phyloP scores from a whole-genome alignment of 176 grass and related monocot species.

The Oryza glaberrima region DNA sequence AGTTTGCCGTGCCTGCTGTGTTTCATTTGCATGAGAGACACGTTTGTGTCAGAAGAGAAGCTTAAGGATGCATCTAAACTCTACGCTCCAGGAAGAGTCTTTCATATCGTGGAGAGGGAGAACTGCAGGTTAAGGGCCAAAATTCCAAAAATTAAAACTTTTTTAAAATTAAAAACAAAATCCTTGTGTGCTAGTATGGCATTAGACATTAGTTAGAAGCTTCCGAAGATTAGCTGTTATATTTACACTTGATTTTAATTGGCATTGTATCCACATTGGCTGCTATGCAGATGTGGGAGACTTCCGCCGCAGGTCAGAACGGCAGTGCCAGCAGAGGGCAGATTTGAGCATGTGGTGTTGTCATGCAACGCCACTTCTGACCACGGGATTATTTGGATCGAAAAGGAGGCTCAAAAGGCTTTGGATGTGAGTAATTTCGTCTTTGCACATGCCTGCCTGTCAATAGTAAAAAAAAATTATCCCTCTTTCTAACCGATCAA shows the following conservation, averaged over 20 bases:
- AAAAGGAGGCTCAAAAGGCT: constrained; percentile 56
- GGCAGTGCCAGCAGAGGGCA: constrained; percentile 45
- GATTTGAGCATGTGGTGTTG: constrained; percentile 56
- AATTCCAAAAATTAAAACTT: neutral
- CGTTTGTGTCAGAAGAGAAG: constrained; percentile 47
- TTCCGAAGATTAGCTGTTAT: neutral
- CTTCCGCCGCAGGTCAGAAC: constrained; percentile 50
- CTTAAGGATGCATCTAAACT: constrained; percentile 51
- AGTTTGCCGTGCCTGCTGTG: constrained; percentile 63
- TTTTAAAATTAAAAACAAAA: neutral
- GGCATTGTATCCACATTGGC: neutral
- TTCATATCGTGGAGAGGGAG: constrained; percentile 61
- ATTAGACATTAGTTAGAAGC: neutral
- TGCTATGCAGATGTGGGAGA: constrained; percentile 52
- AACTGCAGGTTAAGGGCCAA: constrained; percentile 51
- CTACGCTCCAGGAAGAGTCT: constrained; percentile 56
- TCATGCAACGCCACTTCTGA: constrained; percentile 53
- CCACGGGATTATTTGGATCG: constrained; percentile 60
- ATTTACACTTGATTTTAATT: neutral
- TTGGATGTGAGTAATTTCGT: constrained; percentile 42
- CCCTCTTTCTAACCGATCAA: neutral
- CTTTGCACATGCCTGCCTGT: neutral
- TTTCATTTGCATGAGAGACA: constrained; percentile 57
- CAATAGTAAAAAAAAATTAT: neutral
- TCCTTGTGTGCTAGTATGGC: neutral